Evolutionary conservation across 179 eudicot genomes (phyloP).

Genomic region (Kewa caespitosa): DNA sequence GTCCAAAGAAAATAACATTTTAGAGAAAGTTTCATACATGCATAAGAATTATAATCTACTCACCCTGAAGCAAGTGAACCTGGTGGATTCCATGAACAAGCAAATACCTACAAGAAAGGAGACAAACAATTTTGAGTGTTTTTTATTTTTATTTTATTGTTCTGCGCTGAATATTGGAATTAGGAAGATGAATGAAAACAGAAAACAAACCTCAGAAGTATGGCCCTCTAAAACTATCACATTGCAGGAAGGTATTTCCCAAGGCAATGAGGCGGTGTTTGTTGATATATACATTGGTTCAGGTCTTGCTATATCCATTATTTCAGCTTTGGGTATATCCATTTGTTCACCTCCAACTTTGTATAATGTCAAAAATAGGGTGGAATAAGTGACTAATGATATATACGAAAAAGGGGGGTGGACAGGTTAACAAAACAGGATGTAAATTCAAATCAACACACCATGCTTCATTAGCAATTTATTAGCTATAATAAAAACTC

Average conservation of each 20-base stretch:
- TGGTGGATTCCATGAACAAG: constrained; percentile 80
- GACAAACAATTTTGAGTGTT: too few relatives aligned
- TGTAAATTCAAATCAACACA: not conserved
- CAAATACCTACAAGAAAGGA: constrained; percentile 55
- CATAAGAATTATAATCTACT: constrained; percentile 18
- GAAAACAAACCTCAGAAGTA: constrained; percentile 63
- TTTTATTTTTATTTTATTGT: constrained; percentile 11
- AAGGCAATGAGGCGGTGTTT: constrained; percentile 38
- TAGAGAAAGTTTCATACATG: not conserved
- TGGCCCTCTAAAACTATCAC: constrained; percentile 66
- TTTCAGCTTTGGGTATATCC: constrained; percentile 70
- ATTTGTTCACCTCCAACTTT: constrained; percentile 59
- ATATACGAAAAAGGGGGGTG: not conserved
- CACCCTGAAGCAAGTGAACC: constrained; percentile 82
- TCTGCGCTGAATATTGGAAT: not conserved
- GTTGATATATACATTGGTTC: constrained; percentile 71
- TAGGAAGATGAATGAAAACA: not conserved
- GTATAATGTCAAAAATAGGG: constrained; percentile 3
- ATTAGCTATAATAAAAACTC: not conserved
- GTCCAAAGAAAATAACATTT: not conserved
- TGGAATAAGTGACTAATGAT: not conserved
- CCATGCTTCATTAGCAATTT: not conserved
- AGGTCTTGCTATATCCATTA: constrained; percentile 66
- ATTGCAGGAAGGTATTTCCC: constrained; percentile 55
- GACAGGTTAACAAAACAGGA: not conserved